phyloP scores from a whole-genome alignment of 75 land plant species.

The Pinus albicaulis region DNA sequence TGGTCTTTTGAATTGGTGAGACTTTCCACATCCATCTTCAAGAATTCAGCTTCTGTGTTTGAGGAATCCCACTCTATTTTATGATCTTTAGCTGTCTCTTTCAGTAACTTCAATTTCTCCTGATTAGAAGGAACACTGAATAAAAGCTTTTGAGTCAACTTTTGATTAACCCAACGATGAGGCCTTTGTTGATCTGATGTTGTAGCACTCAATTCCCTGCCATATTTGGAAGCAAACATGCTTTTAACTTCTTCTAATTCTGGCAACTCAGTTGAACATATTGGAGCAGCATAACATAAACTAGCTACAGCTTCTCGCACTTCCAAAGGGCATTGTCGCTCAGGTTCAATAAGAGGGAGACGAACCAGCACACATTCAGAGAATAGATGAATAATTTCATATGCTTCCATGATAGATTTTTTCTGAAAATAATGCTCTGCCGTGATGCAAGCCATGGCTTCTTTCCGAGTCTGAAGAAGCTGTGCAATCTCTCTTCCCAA shows the following conservation, averaged over 20 bases:
- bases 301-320: slow-evolving; percentile 90
- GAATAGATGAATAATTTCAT: slow-evolving; percentile 79
- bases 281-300: slow-evolving; percentile 90
- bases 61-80: slow-evolving; percentile 82
- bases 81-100: slow-evolving; percentile 93
- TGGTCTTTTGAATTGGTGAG: slow-evolving; percentile 54
- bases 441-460: slow-evolving; percentile 85
- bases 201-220: slow-evolving; percentile 84
- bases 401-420: slow-evolving; percentile 80
- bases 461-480: slow-evolving; percentile 83
- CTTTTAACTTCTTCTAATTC: slow-evolving; percentile 74
- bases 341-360: slow-evolving; percentile 80
- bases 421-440: slow-evolving; percentile 89
- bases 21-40: slow-evolving; percentile 67
- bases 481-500: slow-evolving; percentile 84
- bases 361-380: slow-evolving; percentile 79
- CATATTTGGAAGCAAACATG: slow-evolving; percentile 81
- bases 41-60: slow-evolving; percentile 57
- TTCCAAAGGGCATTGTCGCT: slow-evolving; percentile 87
- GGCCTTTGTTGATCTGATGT: slow-evolving; percentile 83
- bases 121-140: slow-evolving; percentile 74
- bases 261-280: slow-evolving; percentile 73
- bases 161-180: slow-evolving; percentile 91
- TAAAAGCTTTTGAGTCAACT: slow-evolving; percentile 85
- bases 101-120: slow-evolving; percentile 77